Base-by-base conservation (phyloP, 306 rosid species). In the Lablab purpureus region DNA sequence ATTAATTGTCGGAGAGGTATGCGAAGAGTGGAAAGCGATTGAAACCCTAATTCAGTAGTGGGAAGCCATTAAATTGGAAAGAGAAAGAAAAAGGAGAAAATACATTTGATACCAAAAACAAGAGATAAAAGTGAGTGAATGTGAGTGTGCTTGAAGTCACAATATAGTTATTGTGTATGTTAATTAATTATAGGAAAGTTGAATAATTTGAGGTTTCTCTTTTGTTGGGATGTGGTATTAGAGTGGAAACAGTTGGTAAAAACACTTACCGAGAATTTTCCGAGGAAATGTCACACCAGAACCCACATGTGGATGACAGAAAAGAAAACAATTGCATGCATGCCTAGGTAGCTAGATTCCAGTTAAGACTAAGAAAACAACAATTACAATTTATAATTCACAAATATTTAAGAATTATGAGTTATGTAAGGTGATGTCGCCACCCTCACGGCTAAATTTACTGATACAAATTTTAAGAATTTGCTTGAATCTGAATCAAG, bases 201-300 rank as follows among this genome's bases (percentile, higher is more conserved):
- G 18, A 40, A 50, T 49, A 25, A 47, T n/a, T 5, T 67, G 30
- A 5, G 2, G 2, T 10, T 25, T 52, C 8, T 28, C 0, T 49
- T 37, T 17, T 25, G 17, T 65, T 8, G n/a, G 71, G 65, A 65
- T 25, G 32, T 37, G 74, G 25, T 22, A 77, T 52, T 65, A 27
- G 21, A 34, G 15, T 11, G 49, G 15, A 43, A 43, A 43, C 0
- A 43, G 49, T 58, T 36, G 74, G 78, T 40, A 43, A 37, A 73
- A 78, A 47, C 73, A 74, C 71, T 50, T 74, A 25, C 79, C 77
- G 70, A 80, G 80, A 70, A 77, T 76, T 83, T 40, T 80, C 66
- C 80, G 84, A 88, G 82, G 76, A 85, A 85, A 71, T 81, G 82
- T 85, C 80, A 80, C 82, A 63, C 15, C 27, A 21, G 11, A 49